These are phyloP conservation scores for Cyanidiococcus yangmingshanensis DNA, from an alignment of 23 red algal species.

Conservation along the genomic window DNA sequence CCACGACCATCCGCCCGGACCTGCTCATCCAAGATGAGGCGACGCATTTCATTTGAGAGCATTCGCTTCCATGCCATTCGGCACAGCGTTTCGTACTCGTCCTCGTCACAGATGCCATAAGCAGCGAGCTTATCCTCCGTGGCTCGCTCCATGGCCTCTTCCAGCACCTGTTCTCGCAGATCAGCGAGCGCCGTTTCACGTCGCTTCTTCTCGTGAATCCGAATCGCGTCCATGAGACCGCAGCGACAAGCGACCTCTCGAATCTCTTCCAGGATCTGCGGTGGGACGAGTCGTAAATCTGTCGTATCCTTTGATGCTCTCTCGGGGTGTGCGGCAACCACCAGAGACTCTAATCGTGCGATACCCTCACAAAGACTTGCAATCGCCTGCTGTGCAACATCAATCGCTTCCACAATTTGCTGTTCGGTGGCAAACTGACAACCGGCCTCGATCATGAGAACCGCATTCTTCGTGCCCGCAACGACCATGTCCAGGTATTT, in stretches of 20 bases:
- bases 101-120: constrained; percentile 21
- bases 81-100: constrained; percentile 30
- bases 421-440: constrained; percentile 67
- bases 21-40: constrained; percentile 41
- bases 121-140: background rate
- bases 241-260: background rate
- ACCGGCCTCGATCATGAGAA: constrained; percentile 82
- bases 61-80: constrained; percentile 59
- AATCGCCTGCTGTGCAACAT: constrained; percentile 50
- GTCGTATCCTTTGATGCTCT: constrained; percentile 34
- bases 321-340: background rate
- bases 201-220: constrained; percentile 45
- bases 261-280: constrained; percentile 20
- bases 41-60: constrained; percentile 45
- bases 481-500: constrained; percentile 53
- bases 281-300: constrained; percentile 18
- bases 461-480: constrained; percentile 45
- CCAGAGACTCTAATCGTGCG: constrained; percentile 26
- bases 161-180: constrained; percentile 37
- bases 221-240: constrained; percentile 40
- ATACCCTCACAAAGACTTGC: constrained; percentile 50
- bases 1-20: constrained; percentile 60
- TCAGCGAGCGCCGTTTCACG: constrained; percentile 39
- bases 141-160: background rate
- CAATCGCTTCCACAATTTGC: constrained; percentile 39